Conservation (phyloP, 2,329 filamentous ascomycete species). For the Talaromyces sp. region DNA sequence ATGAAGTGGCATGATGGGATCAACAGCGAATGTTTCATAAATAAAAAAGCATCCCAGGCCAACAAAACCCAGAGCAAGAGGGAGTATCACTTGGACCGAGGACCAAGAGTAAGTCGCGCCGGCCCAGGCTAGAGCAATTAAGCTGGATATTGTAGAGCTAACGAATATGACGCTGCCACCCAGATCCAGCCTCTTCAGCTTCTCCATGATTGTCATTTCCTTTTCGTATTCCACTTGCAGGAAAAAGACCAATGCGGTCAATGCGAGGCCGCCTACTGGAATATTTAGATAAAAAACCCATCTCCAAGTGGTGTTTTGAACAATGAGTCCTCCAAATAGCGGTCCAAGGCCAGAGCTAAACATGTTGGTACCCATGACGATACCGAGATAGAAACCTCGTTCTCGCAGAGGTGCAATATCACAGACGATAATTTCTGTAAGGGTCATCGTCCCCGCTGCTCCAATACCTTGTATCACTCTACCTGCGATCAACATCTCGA, state of each 20-base stretch:
- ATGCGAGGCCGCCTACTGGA: slow-evolving; percentile 24
- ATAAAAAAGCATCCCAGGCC: slow-evolving; percentile 25
- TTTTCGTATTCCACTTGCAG: slow-evolving; percentile 22
- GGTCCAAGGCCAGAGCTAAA: slow-evolving; percentile 50
- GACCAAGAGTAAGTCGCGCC: slow-evolving; percentile 31
- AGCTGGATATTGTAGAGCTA: slow-evolving; percentile 26
- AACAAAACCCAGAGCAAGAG: slow-evolving; percentile 27
- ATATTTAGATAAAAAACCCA: slow-evolving; percentile 36
- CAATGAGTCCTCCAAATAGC: slow-evolving; percentile 34
- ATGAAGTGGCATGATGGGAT: slow-evolving; percentile 42
- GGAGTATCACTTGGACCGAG: slow-evolving; percentile 27
- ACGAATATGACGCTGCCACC: slow-evolving; percentile 30
- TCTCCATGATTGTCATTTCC: slow-evolving; percentile 9
- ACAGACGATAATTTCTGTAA: slow-evolving; percentile 46
- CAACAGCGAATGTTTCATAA: slow-evolving; percentile 18
- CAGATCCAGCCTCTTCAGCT: slow-evolving; percentile 27
- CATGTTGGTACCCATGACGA: slow-evolving; percentile 23
- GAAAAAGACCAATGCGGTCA: slow-evolving; percentile 27
- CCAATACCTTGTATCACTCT: slow-evolving; percentile 55
- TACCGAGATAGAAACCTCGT: slow-evolving; percentile 28
- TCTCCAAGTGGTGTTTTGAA: slow-evolving; percentile 27
- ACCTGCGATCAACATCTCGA: slow-evolving; percentile 52
- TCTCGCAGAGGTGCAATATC: slow-evolving; percentile 46
- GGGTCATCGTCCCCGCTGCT: slow-evolving; percentile 39
- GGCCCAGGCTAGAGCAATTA: slow-evolving; percentile 32